Conservation (phyloP, 495 filamentous ascomycete species). For the Neurospora cerealis region DNA sequence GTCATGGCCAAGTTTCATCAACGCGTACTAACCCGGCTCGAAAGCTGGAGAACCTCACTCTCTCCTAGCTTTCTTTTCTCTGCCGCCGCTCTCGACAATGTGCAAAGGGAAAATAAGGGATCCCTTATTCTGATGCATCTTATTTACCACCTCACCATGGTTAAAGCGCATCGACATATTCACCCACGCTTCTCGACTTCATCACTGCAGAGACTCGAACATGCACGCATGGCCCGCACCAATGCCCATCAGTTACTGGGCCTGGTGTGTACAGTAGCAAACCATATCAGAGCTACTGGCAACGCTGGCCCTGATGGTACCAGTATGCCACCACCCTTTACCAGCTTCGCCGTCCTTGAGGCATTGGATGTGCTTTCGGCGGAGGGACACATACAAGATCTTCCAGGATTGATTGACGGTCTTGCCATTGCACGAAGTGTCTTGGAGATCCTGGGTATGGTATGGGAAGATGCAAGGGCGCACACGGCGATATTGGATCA, state of each 20-base stretch:
- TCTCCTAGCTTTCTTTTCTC: conserved; percentile 36
- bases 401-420: conserved; percentile 10
- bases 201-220: conserved; percentile 4
- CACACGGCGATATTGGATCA: conserved; percentile 14
- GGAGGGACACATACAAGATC: conserved; percentile 11
- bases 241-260: conserved; percentile 8
- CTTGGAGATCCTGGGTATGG: conserved; percentile 9
- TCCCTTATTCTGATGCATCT: conserved; percentile 51
- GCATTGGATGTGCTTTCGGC: conserved; percentile 19
- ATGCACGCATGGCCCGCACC: conserved; percentile 5
- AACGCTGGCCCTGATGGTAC: conserved; percentile 2
- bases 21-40: conserved; percentile 38
- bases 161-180: conserved; percentile 54
- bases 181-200: conserved; percentile 6
- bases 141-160: conserved; percentile 48
- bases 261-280: conserved; percentile 12
- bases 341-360: conserved; percentile 16
- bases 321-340: conserved; percentile 12
- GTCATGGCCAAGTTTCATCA: conserved; percentile 41
- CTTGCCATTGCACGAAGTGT: conserved; percentile 13
- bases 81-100: conserved; percentile 38
- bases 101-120: conserved; percentile 16
- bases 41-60: conserved; percentile 39
- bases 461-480: conserved; percentile 16
- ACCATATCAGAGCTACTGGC: neutral